These are phyloP conservation scores for Naganishia friedmannii DNA, from an alignment of 768 basidiomycete species.

Conservation along the genomic window DNA sequence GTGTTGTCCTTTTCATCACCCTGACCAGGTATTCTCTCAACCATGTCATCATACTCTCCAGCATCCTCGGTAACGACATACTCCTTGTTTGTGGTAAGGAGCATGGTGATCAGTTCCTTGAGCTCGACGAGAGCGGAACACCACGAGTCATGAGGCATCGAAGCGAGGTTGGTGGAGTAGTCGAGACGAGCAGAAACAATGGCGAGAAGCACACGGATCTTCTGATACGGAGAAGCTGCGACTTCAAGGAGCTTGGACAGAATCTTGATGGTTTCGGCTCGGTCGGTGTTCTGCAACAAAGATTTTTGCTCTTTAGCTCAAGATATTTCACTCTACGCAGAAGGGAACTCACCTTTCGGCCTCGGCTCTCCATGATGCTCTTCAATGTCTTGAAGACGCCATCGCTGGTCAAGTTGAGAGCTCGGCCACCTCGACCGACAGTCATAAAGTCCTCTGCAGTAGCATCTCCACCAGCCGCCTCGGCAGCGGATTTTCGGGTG, in stretches of 20 bases:
- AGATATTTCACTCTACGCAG: background rate
- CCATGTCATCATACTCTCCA: conserved; percentile 85
- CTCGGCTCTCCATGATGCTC: conserved; percentile 85
- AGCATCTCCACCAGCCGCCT: conserved; percentile 40
- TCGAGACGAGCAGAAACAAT: conserved; percentile 94
- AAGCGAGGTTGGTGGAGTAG: conserved; percentile 71
- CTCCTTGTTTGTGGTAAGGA: conserved; percentile 61
- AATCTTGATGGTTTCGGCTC: conserved; percentile 87
- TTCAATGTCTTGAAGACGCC: conserved; percentile 87
- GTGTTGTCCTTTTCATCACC: conserved; percentile 61
- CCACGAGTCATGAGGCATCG: conserved; percentile 94
- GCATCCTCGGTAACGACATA: conserved; percentile 79
- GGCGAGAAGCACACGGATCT: conserved; percentile 87
- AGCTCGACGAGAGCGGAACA: conserved; percentile 78
- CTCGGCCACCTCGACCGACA: conserved; percentile 85
- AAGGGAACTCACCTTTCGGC: conserved; percentile 72
- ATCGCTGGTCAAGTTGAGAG: conserved; percentile 69
- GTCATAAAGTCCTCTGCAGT: conserved; percentile 67
- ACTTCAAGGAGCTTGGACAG: conserved; percentile 82
- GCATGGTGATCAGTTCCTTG: conserved; percentile 77
- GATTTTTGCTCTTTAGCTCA: conserved; percentile 18
- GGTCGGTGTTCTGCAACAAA: conserved; percentile 78
- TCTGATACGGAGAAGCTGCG: conserved; percentile 81
- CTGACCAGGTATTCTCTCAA: conserved; percentile 70
- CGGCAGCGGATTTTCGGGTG: conserved; percentile 49